Evolutionary conservation across 441 rosid species (phyloP).

Genomic region (Populus tomentosa): DNA sequence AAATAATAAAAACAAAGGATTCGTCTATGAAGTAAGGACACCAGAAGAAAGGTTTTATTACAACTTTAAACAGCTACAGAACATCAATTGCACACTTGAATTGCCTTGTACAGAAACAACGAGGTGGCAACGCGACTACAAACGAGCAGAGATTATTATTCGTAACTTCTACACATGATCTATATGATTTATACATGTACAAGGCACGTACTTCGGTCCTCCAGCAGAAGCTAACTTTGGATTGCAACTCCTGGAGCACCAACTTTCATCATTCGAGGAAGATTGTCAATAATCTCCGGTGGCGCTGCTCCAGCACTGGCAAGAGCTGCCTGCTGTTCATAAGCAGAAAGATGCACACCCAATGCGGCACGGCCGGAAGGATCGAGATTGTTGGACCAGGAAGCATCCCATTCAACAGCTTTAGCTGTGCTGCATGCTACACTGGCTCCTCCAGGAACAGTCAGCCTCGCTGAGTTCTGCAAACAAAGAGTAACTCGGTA

Average conservation of each 20-base stretch:
- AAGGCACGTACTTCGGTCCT: background rate
- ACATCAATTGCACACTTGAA: constrained; percentile 1
- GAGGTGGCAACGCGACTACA: background rate
- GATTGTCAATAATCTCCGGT: constrained; percentile 31
- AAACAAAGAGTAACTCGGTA: background rate
- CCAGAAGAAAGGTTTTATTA: background rate
- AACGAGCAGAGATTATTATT: background rate
- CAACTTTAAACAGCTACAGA: background rate
- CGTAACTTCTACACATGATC: background rate
- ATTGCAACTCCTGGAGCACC: constrained; percentile 42
- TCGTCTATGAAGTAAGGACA: background rate
- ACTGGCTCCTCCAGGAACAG: constrained; percentile 87
- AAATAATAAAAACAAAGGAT: background rate
- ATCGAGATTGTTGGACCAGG: constrained; percentile 76
- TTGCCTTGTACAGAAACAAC: constrained; percentile 12
- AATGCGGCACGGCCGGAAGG: constrained; percentile 87
- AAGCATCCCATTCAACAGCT: constrained; percentile 78
- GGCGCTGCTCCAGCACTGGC: constrained; percentile 22
- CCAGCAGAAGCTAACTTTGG: constrained; percentile 25
- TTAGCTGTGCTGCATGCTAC: constrained; percentile 85
- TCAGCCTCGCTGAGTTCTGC: constrained; percentile 74
- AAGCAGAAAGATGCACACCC: constrained; percentile 75
- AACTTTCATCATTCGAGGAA: constrained; percentile 40
- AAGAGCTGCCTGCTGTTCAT: constrained; percentile 29
- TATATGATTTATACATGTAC: background rate